Evolutionary conservation across 805 yeast genomes (phyloP), one percentile per base, ranked within the genome.

Genomic region (Yarrowia keelungensis): DNA sequence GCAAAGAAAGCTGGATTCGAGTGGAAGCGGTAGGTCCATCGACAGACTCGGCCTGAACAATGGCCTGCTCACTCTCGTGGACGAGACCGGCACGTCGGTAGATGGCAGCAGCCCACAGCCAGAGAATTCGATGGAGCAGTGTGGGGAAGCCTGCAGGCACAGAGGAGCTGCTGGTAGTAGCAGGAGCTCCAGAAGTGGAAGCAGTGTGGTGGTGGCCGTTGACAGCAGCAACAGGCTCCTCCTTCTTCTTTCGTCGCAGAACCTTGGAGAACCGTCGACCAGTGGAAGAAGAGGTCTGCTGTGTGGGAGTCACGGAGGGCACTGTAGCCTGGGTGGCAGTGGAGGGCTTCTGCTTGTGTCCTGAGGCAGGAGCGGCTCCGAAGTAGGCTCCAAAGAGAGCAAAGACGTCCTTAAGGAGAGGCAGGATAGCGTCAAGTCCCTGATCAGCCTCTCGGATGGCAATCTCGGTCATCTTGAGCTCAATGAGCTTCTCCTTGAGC

Each of bases 81-180:
- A 79, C 71, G 47, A 85, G 76, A 0, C 85, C 87, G 7, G 84
- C 82, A 69, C 85, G 84, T 73, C 84, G 79, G 75, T 91, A 92
- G 36, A 91, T 78, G 45, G 83, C 82, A 0, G 92, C 83, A 0
- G 91, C 83, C 85, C 92, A 86, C 62, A 92, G 76, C 97, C 97
- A 92, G 32, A 91, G 74, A 42, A 82, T 46, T 38, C 71, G 61
- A 39, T 62, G 56, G 41, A 62, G 56, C 22, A 62, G 45, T 15
- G 56, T 47, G 36, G 67, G 67, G 51, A 59, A 59, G 19, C 51
- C 65, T 35, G 50, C 11, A 19, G 50, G 51, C 3, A 35, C 50
- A 16, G 49, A 22, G 3, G 65, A n/a, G 41, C 14, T 16, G 3
- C 51, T 51, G n/a, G 50, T 42, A 3, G 50, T 8, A 16, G 35